Percentiles rank a stretch among this genome's conserved stretches.
Evolutionary conservation across 257 asterid genomes (phyloP).

Genomic region (Solanum tarapatanum): DNA sequence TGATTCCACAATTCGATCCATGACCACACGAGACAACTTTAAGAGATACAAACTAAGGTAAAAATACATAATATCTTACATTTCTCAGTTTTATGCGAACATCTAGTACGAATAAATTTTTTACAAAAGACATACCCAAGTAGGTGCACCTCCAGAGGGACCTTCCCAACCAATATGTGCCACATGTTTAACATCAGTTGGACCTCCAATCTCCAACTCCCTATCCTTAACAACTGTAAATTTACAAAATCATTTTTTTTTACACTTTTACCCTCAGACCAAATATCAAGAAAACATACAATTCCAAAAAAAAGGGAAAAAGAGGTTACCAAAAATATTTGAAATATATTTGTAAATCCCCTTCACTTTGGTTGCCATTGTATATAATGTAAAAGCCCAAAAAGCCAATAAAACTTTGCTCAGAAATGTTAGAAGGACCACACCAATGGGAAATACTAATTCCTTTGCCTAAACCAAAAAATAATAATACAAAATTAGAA

Average conservation of each 20-base stretch:
- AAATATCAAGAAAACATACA: background rate
- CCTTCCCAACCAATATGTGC: slow-evolving; percentile 95
- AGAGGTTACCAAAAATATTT: slow-evolving; percentile 46
- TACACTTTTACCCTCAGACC: background rate
- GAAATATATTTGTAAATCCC: slow-evolving; percentile 69
- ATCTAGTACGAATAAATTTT: background rate
- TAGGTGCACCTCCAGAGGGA: slow-evolving; percentile 42
- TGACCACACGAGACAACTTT: background rate
- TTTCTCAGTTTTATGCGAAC: background rate
- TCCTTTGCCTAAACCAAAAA: background rate
- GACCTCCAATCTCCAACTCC: slow-evolving; percentile 69
- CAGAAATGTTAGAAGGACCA: slow-evolving; percentile 11
- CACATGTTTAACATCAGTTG: slow-evolving; percentile 88
- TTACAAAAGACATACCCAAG: slow-evolving; percentile 29
- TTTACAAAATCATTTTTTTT: background rate
- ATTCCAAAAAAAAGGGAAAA: background rate
- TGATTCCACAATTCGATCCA: rapidly evolving
- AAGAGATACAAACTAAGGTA: background rate
- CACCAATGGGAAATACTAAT: background rate
- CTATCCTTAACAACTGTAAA: slow-evolving; percentile 55
- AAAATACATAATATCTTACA: background rate
- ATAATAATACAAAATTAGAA: background rate
- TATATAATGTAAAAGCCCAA: background rate
- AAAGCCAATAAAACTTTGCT: background rate
- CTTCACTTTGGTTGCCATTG: slow-evolving; percentile 58